Evolutionary conservation across 352 stramenopile species (phyloP).

Genomic region (Phytophthora colocasiae): DNA sequence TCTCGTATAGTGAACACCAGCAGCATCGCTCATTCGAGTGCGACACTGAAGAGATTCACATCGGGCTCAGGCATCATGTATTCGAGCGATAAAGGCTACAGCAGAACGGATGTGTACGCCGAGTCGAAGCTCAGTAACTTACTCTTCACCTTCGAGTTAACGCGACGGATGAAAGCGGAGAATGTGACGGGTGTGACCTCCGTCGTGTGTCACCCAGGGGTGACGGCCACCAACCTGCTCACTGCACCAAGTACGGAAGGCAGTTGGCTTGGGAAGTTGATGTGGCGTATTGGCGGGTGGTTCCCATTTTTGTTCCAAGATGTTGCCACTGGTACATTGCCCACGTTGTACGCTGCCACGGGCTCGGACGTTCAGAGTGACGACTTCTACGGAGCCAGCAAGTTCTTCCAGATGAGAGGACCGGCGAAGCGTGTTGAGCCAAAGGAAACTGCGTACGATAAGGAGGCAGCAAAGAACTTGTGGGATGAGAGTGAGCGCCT

Average conservation of each 20-base stretch:
- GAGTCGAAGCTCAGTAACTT: constrained; percentile 65
- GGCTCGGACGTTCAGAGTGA: constrained; percentile 32
- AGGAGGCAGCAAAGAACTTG: constrained; percentile 12
- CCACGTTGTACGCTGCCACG: constrained; percentile 52
- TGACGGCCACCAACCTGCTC: constrained; percentile 32
- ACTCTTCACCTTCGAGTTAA: constrained; percentile 58
- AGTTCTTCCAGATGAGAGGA: constrained; percentile 36
- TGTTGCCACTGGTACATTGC: constrained; percentile 36
- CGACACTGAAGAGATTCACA: constrained; percentile 24
- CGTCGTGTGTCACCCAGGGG: constrained; percentile 47
- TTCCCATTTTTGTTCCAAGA: constrained; percentile 24
- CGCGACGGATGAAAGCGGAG: constrained; percentile 33
- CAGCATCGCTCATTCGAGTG: constrained; percentile 40
- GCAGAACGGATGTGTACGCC: constrained; percentile 34
- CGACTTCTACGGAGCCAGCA: constrained; percentile 55
- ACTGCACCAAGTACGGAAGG: constrained; percentile 17
- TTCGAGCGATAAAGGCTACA: constrained; percentile 24
- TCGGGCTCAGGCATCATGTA: constrained; percentile 22
- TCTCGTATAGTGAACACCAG: constrained; percentile 42
- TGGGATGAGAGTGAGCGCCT: constrained; percentile 39
- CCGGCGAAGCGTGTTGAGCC: constrained; percentile 27
- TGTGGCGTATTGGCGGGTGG: constrained; percentile 6
- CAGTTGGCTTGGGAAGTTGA: constrained; percentile 8
- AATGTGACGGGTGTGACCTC: constrained; percentile 31
- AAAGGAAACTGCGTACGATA: constrained; percentile 12